These are phyloP conservation scores for Trametes cingulata DNA, from an alignment of 768 basidiomycete genomes.

Conservation along the genomic window DNA sequence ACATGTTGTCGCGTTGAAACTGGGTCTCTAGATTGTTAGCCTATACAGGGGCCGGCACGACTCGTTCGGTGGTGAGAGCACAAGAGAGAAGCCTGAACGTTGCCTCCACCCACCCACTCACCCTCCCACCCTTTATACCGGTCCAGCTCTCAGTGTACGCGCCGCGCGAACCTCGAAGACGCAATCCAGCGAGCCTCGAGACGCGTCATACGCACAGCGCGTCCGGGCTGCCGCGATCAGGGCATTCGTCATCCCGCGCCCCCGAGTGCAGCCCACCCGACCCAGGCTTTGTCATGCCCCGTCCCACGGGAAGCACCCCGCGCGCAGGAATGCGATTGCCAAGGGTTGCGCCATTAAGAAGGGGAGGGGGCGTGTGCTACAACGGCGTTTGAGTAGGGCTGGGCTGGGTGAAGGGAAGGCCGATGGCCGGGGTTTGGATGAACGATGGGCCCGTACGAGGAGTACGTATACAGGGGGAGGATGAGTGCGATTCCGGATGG, in stretches of 20 bases:
- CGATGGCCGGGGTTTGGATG: background rate
- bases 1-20: constrained; percentile 21
- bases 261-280: background rate
- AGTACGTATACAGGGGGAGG: too few species aligned
- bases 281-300: background rate
- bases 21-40: background rate
- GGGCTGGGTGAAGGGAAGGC: background rate
- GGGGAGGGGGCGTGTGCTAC: background rate
- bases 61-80: too few species aligned
- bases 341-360: background rate
- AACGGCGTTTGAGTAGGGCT: background rate
- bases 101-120: too few species aligned
- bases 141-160: too few species aligned
- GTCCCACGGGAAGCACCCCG: background rate
- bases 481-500: too few species aligned
- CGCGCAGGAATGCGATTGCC: too few species aligned
- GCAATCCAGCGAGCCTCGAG: background rate
- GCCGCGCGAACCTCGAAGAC: background rate
- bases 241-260: constrained; percentile 7
- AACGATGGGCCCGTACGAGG: too few species aligned
- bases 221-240: background rate
- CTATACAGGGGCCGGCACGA: background rate
- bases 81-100: too few species aligned
- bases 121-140: background rate
- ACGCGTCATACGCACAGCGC: background rate